Conservation (phyloP, 2,329 filamentous ascomycete genomes). For the Colletotrichum chlorophyti region DNA sequence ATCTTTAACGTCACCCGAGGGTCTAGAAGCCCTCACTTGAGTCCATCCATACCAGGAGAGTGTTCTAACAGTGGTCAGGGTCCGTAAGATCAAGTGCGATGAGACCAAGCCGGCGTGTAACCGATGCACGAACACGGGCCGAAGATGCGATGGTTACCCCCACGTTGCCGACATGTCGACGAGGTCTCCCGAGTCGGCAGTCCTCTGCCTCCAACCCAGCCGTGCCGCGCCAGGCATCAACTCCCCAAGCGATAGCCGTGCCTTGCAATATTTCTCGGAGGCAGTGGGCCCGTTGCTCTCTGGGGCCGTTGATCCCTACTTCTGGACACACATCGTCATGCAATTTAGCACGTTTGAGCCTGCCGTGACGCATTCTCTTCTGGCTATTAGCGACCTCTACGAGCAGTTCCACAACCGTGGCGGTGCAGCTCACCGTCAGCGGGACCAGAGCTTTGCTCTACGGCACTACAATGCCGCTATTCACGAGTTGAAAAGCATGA, state of each 20-base stretch:
- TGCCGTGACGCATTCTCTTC: constrained; percentile 54
- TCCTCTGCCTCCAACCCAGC: constrained; percentile 20
- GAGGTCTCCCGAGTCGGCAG: constrained; percentile 21
- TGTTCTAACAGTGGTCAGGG: constrained; percentile 41
- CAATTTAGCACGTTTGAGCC: constrained; percentile 53
- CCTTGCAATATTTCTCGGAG: constrained; percentile 42
- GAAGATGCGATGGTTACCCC: constrained; percentile 62
- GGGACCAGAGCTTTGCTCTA: constrained; percentile 42
- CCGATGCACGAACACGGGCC: constrained; percentile 61
- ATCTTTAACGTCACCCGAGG: no score
- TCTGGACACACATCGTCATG: constrained; percentile 54
- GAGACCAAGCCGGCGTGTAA: constrained; percentile 60
- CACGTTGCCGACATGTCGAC: constrained; percentile 31
- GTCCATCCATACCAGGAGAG: no score
- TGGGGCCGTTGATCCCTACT: constrained; percentile 47
- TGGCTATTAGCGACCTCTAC: constrained; percentile 56
- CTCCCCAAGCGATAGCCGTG: constrained; percentile 26
- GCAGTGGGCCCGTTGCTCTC: constrained; percentile 44
- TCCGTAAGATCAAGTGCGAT: constrained; percentile 64
- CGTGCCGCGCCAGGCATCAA: constrained; percentile 24
- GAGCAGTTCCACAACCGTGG: constrained; percentile 36
- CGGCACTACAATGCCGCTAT: constrained; percentile 59
- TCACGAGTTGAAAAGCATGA: constrained; percentile 45
- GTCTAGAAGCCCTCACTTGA: no score
- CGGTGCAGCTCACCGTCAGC: not conserved